Percentiles rank a stretch among this genome's conserved stretches.
phyloP scores from a whole-genome alignment of 805 yeast species.

The Zygosaccharomyces bisporus region DNA sequence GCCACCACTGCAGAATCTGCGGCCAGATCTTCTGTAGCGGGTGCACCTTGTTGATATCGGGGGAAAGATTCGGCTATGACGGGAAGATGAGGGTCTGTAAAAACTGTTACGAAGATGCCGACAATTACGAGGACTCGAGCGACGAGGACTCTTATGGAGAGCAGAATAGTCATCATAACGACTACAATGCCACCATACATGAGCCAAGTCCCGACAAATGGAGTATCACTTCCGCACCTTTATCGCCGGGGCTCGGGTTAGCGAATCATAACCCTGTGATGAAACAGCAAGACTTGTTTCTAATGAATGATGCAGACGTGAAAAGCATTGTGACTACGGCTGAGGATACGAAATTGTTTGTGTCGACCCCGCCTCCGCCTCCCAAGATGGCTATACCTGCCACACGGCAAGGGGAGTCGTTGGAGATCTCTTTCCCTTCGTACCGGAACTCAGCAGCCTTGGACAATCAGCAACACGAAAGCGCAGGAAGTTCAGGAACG shows the following conservation, averaged over 20 bases:
- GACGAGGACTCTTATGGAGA: slow-evolving; percentile 46
- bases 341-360: slow-evolving; percentile 36
- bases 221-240: not conserved
- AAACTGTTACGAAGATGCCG: slow-evolving; percentile 60
- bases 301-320: slow-evolving; percentile 34
- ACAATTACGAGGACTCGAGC: slow-evolving; percentile 69
- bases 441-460: slow-evolving; percentile 6
- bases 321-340: slow-evolving; percentile 35
- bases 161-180: slow-evolving; percentile 13
- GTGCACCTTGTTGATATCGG: slow-evolving; percentile 71
- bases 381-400: slow-evolving; percentile 82
- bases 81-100: slow-evolving; percentile 77
- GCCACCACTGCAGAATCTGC: slow-evolving; percentile 93
- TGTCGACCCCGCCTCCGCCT: slow-evolving; percentile 51
- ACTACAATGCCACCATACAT: slow-evolving; percentile 13
- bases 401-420: slow-evolving; percentile 71
- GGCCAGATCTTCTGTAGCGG: slow-evolving; percentile 90
- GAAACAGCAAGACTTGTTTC: slow-evolving; percentile 21
- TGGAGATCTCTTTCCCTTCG: slow-evolving; percentile 55
- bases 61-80: slow-evolving; percentile 56
- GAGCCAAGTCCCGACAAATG: slow-evolving; percentile 11
- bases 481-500: slow-evolving; percentile 10
- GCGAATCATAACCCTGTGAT: slow-evolving; percentile 8
- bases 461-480: slow-evolving; percentile 11
- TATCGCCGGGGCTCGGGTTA: not conserved